Conservation (phyloP, 2,329 filamentous ascomycete genomes). For the Trichoderma cornu-damae region DNA sequence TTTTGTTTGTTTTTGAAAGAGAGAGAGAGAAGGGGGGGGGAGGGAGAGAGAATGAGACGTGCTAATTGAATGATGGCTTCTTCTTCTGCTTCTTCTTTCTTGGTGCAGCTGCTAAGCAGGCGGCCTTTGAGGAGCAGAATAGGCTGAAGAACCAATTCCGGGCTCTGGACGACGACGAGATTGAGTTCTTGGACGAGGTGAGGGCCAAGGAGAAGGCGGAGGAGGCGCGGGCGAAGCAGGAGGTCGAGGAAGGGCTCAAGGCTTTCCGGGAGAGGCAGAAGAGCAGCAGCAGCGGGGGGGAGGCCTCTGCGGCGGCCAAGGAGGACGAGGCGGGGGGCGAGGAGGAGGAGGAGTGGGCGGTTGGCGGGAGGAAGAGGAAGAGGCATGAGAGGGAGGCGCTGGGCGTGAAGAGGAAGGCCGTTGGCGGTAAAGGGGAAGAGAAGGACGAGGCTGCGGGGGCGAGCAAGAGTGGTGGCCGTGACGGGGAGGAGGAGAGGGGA, state of each 20-base stretch:
- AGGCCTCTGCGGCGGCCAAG: constrained; percentile 22
- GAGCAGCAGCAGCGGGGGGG: constrained; percentile 23
- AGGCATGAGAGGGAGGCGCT: constrained; percentile 35
- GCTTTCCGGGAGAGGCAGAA: constrained; percentile 51
- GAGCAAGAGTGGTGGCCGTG: not conserved
- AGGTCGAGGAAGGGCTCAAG: constrained; percentile 53
- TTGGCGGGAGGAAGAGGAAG: constrained; percentile 35
- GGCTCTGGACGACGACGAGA: constrained; percentile 71
- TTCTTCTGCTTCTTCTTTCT: too few relatives aligned
- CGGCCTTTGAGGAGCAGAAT: constrained; percentile 70
- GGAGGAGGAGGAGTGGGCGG: constrained; percentile 31
- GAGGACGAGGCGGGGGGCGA: constrained; percentile 24
- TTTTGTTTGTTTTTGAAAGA: not conserved
- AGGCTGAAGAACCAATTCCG: constrained; percentile 72
- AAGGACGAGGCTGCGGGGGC: constrained; percentile 11
- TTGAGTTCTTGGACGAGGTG: constrained; percentile 65
- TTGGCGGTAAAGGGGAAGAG: constrained; percentile 19
- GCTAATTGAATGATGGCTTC: not conserved
- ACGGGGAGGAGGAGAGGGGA: not conserved
- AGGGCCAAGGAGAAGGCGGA: constrained; percentile 44
- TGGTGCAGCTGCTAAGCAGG: constrained; percentile 69
- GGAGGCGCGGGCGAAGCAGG: constrained; percentile 49
- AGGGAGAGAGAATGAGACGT: not conserved
- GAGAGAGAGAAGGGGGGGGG: not conserved
- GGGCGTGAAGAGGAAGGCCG: constrained; percentile 29